These are phyloP conservation scores for Raphidocelis subcapitata DNA, from an alignment of 139 green algal species.

Conservation along the genomic window DNA sequence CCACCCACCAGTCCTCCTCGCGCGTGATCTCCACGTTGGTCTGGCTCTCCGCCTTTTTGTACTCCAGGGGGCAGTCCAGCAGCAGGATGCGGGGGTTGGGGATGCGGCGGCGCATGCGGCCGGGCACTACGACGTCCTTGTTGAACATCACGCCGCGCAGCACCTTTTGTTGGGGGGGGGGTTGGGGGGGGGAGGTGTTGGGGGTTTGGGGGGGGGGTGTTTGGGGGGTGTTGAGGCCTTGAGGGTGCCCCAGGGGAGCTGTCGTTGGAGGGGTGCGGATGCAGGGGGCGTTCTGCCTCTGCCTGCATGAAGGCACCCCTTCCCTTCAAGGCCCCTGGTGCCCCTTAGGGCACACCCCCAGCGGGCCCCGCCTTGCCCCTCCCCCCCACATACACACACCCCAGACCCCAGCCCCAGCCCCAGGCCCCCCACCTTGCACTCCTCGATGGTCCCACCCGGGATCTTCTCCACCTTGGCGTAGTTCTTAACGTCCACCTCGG, in stretches of 20 bases:
- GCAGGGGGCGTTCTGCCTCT: too few relatives aligned
- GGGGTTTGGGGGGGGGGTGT: too few relatives aligned
- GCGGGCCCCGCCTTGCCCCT: slow-evolving; percentile 43
- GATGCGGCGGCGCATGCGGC: slow-evolving; percentile 93
- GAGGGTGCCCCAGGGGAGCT: too few relatives aligned
- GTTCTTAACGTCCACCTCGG: slow-evolving; percentile 98
- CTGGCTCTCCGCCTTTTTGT: slow-evolving; percentile 99
- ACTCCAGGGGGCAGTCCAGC: slow-evolving; percentile 98
- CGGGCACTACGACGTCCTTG: slow-evolving; percentile 96
- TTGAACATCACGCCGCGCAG: slow-evolving; percentile 98
- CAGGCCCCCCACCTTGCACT: slow-evolving; percentile 60
- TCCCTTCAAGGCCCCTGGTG: too few relatives aligned
- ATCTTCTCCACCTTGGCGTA: slow-evolving; percentile 99
- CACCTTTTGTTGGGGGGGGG: too few relatives aligned
- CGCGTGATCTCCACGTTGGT: slow-evolving; percentile 97
- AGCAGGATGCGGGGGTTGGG: slow-evolving; percentile 94
- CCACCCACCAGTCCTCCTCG: slow-evolving; percentile 94
- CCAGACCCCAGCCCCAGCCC: too few relatives aligned
- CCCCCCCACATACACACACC: too few relatives aligned
- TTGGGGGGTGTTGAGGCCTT: too few relatives aligned
- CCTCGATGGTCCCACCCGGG: slow-evolving; percentile 83
- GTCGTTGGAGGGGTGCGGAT: too few relatives aligned
- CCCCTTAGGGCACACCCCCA: too few relatives aligned
- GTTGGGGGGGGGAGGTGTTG: too few relatives aligned
- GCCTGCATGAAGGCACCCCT: too few relatives aligned